Evolutionary conservation across 345 rosid genomes (phyloP).

Genomic region (Linum lewisii): DNA sequence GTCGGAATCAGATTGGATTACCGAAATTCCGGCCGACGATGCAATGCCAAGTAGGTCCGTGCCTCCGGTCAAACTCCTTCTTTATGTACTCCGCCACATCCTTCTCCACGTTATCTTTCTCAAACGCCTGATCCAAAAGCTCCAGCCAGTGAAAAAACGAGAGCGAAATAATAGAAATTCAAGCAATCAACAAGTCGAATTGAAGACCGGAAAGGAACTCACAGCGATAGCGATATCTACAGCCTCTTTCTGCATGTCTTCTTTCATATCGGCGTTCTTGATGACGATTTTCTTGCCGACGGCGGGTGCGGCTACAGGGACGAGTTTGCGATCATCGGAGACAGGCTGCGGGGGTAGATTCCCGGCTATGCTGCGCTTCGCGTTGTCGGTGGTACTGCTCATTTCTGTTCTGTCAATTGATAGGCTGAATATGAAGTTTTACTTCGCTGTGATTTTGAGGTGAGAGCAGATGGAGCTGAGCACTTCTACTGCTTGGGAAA

Average conservation of each 20-base stretch:
- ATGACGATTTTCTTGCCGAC: constrained; percentile 46
- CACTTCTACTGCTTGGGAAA: background rate
- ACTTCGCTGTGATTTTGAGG: background rate
- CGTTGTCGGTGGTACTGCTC: constrained; percentile 34
- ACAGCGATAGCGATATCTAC: constrained; percentile 74
- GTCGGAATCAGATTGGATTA: constrained; percentile 20
- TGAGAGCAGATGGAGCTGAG: background rate
- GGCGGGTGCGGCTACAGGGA: constrained; percentile 28
- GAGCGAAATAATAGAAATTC: background rate
- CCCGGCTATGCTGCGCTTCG: constrained; percentile 45
- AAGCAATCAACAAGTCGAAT: background rate
- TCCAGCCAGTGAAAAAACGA: constrained; percentile 8
- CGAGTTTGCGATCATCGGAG: constrained; percentile 46
- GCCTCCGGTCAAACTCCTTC: constrained; percentile 90
- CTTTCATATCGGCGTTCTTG: constrained; percentile 98
- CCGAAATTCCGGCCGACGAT: constrained; percentile 98
- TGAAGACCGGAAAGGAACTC: constrained; percentile 9
- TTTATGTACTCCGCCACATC: constrained; percentile 94
- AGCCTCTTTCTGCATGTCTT: constrained; percentile 87
- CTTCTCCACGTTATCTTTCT: constrained; percentile 74
- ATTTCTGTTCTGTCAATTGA: constrained; percentile 15
- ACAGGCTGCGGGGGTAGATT: constrained; percentile 29
- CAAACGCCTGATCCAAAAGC: constrained; percentile 52
- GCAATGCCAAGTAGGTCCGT: constrained; percentile 99
- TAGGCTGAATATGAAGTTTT: too few species aligned